Evolutionary conservation across 768 basidiomycete species (phyloP).

Genomic region (Suillus brevipes): DNA sequence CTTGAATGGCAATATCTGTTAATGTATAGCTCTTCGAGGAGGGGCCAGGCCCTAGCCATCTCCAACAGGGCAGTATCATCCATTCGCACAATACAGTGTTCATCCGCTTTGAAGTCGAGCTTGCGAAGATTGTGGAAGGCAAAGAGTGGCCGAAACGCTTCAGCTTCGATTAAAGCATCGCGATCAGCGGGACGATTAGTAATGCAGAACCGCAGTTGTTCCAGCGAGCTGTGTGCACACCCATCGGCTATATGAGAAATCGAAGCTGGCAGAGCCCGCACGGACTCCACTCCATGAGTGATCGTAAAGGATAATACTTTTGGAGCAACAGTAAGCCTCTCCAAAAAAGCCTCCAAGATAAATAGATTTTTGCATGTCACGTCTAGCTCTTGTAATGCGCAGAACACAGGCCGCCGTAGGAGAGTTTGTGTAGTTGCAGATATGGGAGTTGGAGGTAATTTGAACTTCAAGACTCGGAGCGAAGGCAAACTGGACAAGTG

Average conservation of each 20-base stretch:
- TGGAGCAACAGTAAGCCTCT: not conserved
- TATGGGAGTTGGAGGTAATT: not conserved
- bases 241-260: not conserved
- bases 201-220: not conserved
- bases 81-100: not conserved
- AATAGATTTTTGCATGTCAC: not conserved
- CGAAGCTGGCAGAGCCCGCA: not conserved
- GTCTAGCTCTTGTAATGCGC: not conserved
- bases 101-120: not conserved
- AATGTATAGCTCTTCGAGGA: not conserved
- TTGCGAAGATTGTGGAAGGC: not conserved
- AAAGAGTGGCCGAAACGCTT: not conserved
- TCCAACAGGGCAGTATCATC: not conserved
- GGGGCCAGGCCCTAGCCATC: slow-evolving; percentile 8
- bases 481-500: not conserved
- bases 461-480: not conserved
- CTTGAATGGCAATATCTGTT: not conserved
- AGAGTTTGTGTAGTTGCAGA: not conserved
- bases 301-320: not conserved
- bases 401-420: not conserved
- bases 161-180: not conserved
- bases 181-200: not conserved
- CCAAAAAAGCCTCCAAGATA: not conserved
- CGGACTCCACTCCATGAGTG: not conserved
- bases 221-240: not conserved